Evolutionary conservation across 2,329 filamentous ascomycete species (phyloP).

Genomic region (Botrytis elliptica): DNA sequence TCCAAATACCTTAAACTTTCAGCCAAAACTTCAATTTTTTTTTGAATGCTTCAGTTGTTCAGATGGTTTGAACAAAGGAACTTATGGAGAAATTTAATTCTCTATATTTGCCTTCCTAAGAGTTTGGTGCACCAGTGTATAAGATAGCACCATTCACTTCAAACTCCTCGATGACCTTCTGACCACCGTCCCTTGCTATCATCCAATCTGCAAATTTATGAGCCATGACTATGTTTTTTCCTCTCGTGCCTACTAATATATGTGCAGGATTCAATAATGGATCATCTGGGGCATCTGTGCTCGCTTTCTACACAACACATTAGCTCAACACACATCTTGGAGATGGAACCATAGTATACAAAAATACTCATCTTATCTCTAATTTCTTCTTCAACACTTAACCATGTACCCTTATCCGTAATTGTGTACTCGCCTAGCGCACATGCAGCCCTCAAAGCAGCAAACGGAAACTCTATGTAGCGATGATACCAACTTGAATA

Average conservation of each 20-base stretch:
- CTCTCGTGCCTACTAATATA: slow-evolving; percentile 42
- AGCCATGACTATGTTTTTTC: slow-evolving; percentile 40
- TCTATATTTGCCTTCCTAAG: background rate
- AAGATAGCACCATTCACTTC: slow-evolving; percentile 41
- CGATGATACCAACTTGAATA: slow-evolving; percentile 50
- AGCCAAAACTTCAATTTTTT: background rate
- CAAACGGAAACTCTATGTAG: slow-evolving; percentile 46
- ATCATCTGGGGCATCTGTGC: slow-evolving; percentile 41
- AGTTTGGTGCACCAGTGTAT: slow-evolving; percentile 41
- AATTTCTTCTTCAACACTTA: slow-evolving; percentile 42
- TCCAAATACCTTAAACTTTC: background rate
- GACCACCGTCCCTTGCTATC: slow-evolving; percentile 40
- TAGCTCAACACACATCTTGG: background rate
- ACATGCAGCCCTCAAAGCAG: slow-evolving; percentile 46
- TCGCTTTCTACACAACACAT: slow-evolving; percentile 36
- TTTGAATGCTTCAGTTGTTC: background rate
- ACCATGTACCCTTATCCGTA: slow-evolving; percentile 47
- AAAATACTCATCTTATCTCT: slow-evolving; percentile 42
- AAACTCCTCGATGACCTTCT: slow-evolving; percentile 42
- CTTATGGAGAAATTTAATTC: background rate
- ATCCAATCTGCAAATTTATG: slow-evolving; percentile 44
- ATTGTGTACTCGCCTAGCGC: slow-evolving; percentile 47
- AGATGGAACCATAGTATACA: slow-evolving; percentile 23
- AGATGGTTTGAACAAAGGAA: background rate
- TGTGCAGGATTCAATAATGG: slow-evolving; percentile 47